Evolutionary conservation across 768 basidiomycete species (phyloP).

Genomic region (Mycena vitilis): DNA sequence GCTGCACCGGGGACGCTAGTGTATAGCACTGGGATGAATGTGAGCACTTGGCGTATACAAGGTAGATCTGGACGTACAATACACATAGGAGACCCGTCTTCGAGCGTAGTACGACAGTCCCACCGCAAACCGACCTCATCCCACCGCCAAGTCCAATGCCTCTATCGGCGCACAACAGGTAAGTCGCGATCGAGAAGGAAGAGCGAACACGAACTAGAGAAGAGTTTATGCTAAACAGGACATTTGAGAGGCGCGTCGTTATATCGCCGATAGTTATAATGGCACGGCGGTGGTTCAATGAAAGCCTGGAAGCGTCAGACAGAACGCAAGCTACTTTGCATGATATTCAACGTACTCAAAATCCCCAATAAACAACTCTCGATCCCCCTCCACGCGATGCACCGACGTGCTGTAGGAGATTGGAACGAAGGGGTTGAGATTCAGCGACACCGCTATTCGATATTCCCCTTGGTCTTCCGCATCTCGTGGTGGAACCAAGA

Average conservation of each 20-base stretch:
- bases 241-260: conserved; percentile 52
- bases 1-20: conserved; percentile 44
- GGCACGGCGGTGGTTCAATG: conserved; percentile 55
- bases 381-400: conserved; percentile 40
- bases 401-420: conserved; percentile 57
- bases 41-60: conserved; percentile 8
- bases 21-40: conserved; percentile 44
- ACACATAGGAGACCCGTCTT: conserved; percentile 61
- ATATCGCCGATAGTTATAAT: conserved; percentile 55
- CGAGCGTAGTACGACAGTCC: conserved; percentile 58
- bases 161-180: conserved; percentile 39
- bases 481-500: conserved; percentile 33
- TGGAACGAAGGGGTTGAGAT: conserved; percentile 60
- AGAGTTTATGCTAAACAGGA: conserved; percentile 48
- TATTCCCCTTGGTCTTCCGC: conserved; percentile 42
- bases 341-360: conserved; percentile 45
- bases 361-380: conserved; percentile 49
- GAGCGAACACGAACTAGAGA: conserved; percentile 42
- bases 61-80: conserved; percentile 43
- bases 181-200: background rate
- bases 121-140: conserved; percentile 52
- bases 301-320: conserved; percentile 44
- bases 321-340: too few relatives aligned
- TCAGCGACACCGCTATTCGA: conserved; percentile 55
- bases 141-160: conserved; percentile 56